Conservation (phyloP, 2,329 filamentous ascomycete genomes). For the Exophiala oligosperma region DNA sequence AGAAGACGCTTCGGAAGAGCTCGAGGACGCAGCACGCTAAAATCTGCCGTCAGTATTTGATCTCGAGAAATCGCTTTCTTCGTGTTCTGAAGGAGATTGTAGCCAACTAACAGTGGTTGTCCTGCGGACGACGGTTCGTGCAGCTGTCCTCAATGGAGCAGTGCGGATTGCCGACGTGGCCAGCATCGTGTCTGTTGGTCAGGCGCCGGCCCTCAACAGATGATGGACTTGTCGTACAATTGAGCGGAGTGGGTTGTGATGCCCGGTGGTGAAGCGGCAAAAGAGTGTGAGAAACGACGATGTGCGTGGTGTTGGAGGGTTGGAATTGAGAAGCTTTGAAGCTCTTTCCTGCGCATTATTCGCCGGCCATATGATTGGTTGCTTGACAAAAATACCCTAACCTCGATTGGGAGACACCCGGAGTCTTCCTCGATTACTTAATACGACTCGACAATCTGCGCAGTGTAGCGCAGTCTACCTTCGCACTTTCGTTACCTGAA, state of each 20-base stretch:
- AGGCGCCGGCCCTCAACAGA: slow-evolving; percentile 22
- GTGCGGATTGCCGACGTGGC: slow-evolving; percentile 88
- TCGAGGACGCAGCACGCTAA: slow-evolving; percentile 66
- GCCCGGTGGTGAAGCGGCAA: slow-evolving; percentile 11
- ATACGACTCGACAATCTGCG: neutral
- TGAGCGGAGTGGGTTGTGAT: slow-evolving; percentile 15
- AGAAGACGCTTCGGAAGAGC: slow-evolving; percentile 66
- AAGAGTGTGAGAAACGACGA: slow-evolving; percentile 18
- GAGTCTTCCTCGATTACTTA: neutral
- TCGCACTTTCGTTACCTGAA: neutral
- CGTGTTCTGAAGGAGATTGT: slow-evolving; percentile 32
- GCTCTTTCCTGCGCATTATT: slow-evolving; percentile 18
- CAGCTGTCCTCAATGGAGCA: slow-evolving; percentile 79
- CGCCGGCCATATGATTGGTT: slow-evolving; percentile 13
- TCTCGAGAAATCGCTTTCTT: slow-evolving; percentile 34
- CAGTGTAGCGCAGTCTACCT: neutral
- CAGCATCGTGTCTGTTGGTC: slow-evolving; percentile 68
- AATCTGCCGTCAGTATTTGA: slow-evolving; percentile 30
- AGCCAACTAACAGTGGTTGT: slow-evolving; percentile 71
- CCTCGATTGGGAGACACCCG: neutral
- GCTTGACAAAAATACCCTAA: neutral
- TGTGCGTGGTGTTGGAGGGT: slow-evolving; percentile 3
- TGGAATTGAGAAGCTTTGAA: slow-evolving; percentile 19
- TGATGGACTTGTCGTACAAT: slow-evolving; percentile 18
- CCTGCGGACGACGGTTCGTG: slow-evolving; percentile 70